Evolutionary conservation across 306 rosid species (phyloP).

Genomic region (Quercus aquifolioides): DNA sequence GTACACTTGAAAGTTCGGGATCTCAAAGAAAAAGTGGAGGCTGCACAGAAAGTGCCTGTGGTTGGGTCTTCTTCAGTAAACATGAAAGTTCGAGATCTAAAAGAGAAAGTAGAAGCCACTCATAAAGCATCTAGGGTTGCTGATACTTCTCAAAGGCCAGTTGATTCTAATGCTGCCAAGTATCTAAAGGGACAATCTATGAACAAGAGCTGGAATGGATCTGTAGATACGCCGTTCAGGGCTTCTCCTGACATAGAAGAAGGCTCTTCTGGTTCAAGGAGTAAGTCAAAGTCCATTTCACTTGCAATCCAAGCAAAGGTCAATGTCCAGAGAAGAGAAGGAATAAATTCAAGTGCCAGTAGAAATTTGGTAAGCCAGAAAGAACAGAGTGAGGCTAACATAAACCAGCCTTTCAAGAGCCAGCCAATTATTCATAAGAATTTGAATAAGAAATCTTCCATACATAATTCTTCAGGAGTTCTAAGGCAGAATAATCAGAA

Average conservation of each 20-base stretch:
- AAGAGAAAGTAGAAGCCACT: slow-evolving; percentile 57
- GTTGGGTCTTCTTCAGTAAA: slow-evolving; percentile 54
- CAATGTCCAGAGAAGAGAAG: slow-evolving; percentile 90
- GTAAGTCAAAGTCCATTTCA: slow-evolving; percentile 74
- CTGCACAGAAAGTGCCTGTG: slow-evolving; percentile 51
- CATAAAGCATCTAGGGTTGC: slow-evolving; percentile 45
- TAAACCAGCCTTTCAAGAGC: slow-evolving; percentile 45
- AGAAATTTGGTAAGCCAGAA: slow-evolving; percentile 50
- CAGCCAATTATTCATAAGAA: slow-evolving; percentile 47
- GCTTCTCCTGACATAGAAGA: slow-evolving; percentile 47
- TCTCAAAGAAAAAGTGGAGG: slow-evolving; percentile 69
- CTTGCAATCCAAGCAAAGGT: slow-evolving; percentile 98
- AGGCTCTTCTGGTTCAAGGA: slow-evolving; percentile 36
- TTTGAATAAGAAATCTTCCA: slow-evolving; percentile 48
- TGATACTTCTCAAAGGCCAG: slow-evolving; percentile 53
- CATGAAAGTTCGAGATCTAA: slow-evolving; percentile 50
- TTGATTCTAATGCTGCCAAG: slow-evolving; percentile 74
- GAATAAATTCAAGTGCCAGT: slow-evolving; percentile 49
- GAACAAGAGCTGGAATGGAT: slow-evolving; percentile 93
- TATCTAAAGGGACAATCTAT: slow-evolving; percentile 75
- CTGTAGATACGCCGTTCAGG: slow-evolving; percentile 49
- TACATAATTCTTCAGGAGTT: slow-evolving; percentile 42
- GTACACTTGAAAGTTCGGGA: slow-evolving; percentile 72
- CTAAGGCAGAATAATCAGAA: slow-evolving; percentile 87
- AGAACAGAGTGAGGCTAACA: slow-evolving; percentile 56